Percentiles rank a stretch among this genome's conserved stretches.
phyloP scores from a whole-genome alignment of 441 rosid genomes.

The Sinapis alba region DNA sequence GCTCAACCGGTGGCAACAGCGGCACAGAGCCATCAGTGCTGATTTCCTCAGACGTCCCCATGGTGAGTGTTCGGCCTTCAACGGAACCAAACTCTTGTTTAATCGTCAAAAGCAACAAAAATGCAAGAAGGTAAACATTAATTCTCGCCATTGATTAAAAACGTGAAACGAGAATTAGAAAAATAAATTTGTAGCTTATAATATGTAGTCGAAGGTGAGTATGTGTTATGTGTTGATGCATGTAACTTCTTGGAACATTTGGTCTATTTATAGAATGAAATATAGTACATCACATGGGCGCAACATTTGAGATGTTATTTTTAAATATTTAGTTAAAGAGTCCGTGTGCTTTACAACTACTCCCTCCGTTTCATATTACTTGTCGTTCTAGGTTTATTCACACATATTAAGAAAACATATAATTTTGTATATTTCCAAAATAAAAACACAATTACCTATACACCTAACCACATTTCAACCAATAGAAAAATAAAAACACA shows the following conservation, averaged over 20 bases:
- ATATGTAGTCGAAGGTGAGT: slow-evolving; percentile 11
- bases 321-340: slow-evolving; percentile 12
- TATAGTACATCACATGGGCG: slow-evolving; percentile 27
- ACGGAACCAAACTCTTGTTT: slow-evolving; percentile 8
- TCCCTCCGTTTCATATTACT: too few relatives aligned
- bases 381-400: too few relatives aligned
- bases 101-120: slow-evolving; percentile 22
- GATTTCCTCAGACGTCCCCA: background rate
- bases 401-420: too few relatives aligned
- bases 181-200: slow-evolving; percentile 3
- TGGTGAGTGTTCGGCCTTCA: slow-evolving; percentile 28
- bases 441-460: too few relatives aligned
- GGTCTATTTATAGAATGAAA: slow-evolving; percentile 25
- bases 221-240: slow-evolving; percentile 28
- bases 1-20: background rate
- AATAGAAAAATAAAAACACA: too few relatives aligned
- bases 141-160: slow-evolving; percentile 29
- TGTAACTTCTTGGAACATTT: slow-evolving; percentile 23
- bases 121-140: slow-evolving; percentile 32
- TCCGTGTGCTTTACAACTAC: slow-evolving; percentile 37
- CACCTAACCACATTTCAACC: too few relatives aligned
- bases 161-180: slow-evolving; percentile 9
- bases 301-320: slow-evolving; percentile 3
- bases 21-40: background rate
- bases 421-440: too few relatives aligned